phyloP scores from a whole-genome alignment of 352 stramenopile species.

The Pythium volutum region DNA sequence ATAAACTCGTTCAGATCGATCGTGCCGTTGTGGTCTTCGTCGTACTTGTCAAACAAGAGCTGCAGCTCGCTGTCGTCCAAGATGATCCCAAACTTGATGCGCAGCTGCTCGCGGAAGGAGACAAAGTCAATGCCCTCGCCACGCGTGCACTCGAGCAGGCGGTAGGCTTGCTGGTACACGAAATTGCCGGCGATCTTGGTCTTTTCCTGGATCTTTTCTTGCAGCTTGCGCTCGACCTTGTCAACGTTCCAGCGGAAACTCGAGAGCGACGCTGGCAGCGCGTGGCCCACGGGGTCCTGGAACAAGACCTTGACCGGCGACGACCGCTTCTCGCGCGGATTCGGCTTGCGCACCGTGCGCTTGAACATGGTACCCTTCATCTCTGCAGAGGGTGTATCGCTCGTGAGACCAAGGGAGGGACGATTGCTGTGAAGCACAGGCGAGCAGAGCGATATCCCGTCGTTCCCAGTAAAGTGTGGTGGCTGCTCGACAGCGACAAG shows the following conservation, averaged over 20 bases:
- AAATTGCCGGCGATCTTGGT: constrained; percentile 83
- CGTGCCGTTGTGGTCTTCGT: constrained; percentile 72
- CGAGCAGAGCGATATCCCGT: neutral
- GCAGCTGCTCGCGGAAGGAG: constrained; percentile 72
- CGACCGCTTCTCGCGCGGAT: constrained; percentile 16
- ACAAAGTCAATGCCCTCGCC: constrained; percentile 75
- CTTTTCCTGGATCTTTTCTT: constrained; percentile 86
- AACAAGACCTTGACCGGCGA: constrained; percentile 61
- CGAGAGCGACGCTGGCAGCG: constrained; percentile 54
- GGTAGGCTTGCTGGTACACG: constrained; percentile 84
- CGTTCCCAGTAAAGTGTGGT: neutral
- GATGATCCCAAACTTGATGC: constrained; percentile 79
- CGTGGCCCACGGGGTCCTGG: constrained; percentile 56
- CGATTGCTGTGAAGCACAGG: too few species aligned
- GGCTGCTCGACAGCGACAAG: neutral
- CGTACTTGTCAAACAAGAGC: constrained; percentile 83
- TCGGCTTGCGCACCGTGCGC: constrained; percentile 20
- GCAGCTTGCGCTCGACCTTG: constrained; percentile 79
- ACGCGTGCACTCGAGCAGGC: constrained; percentile 67
- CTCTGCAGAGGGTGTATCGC: neutral
- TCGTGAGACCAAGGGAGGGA: too few species aligned
- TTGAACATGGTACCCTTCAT: constrained; percentile 36
- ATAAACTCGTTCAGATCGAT: constrained; percentile 87
- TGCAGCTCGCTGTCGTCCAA: constrained; percentile 67
- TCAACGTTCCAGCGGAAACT: constrained; percentile 76